Conservation (phyloP, 768 basidiomycete genomes). For the Calocybe indica region DNA sequence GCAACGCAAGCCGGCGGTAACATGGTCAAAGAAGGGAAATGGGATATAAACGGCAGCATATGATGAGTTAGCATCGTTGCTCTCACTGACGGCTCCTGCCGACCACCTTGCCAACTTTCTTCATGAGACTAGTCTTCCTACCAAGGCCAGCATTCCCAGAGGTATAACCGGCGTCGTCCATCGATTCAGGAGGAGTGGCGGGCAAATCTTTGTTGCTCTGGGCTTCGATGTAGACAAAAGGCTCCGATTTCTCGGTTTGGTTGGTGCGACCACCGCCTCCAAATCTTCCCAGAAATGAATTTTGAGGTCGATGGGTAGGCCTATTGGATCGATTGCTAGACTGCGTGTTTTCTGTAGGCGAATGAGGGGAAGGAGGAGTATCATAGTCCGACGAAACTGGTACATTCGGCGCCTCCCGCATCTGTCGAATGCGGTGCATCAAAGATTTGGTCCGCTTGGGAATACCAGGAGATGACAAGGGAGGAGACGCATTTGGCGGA, state of each 20-base stretch:
- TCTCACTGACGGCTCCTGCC: constrained; percentile 40
- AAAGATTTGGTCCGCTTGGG: constrained; percentile 76
- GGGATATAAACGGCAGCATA: too few species aligned
- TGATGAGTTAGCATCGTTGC: too few species aligned
- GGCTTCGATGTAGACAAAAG: constrained; percentile 64
- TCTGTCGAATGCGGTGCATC: constrained; percentile 85
- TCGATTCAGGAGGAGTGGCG: constrained; percentile 23
- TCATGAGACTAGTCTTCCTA: constrained; percentile 73
- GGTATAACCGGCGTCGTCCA: constrained; percentile 20
- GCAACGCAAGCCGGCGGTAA: too few species aligned
- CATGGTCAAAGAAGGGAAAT: constrained; percentile 3
- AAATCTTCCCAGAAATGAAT: constrained; percentile 76
- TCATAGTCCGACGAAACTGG: constrained; percentile 51
- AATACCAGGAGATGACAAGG: constrained; percentile 34
- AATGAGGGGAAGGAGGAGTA: constrained; percentile 32
- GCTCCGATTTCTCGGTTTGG: constrained; percentile 39
- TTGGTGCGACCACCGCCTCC: constrained; percentile 26
- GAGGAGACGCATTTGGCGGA: constrained; percentile 31
- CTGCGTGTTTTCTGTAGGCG: constrained; percentile 23
- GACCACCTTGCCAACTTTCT: constrained; percentile 72
- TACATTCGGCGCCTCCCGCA: constrained; percentile 82
- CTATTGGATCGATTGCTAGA: constrained; percentile 23
- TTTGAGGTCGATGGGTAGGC: constrained; percentile 67
- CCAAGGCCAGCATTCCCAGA: constrained; percentile 42
- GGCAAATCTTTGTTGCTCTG: constrained; percentile 54